Percentiles rank a stretch among this genome's conserved stretches.
phyloP scores from a whole-genome alignment of 2,329 filamentous ascomycete species.

The Achaetomium macrosporum region DNA sequence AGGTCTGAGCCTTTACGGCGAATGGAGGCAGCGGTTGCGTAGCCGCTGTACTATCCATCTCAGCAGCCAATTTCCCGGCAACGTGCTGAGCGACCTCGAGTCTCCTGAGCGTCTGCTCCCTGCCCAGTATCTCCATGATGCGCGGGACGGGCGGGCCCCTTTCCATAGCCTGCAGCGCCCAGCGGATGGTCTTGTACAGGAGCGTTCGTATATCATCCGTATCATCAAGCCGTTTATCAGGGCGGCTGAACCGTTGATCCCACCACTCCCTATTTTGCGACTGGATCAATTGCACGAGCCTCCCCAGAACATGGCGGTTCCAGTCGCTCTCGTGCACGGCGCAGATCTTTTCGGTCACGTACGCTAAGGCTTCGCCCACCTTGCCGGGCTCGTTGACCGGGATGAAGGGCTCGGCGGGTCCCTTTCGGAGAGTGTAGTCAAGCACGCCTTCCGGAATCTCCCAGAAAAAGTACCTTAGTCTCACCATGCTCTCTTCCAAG shows the following conservation, averaged over 20 bases:
- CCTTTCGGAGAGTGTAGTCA: neutral
- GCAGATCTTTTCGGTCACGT: slow-evolving; percentile 9
- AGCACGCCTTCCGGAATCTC: slow-evolving; percentile 8
- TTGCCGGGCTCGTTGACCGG: neutral
- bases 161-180: slow-evolving; percentile 27
- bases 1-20: too few relatives aligned
- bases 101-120: slow-evolving; percentile 26
- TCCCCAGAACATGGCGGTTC: neutral
- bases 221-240: neutral
- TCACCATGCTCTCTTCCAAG: slow-evolving; percentile 9
- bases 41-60: neutral
- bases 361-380: slow-evolving; percentile 1
- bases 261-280: too few relatives aligned
- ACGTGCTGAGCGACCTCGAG: slow-evolving; percentile 13
- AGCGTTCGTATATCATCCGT: neutral
- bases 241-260: too few relatives aligned
- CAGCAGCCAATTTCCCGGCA: neutral
- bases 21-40: too few relatives aligned
- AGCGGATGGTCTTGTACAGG: slow-evolving; percentile 28
- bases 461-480: slow-evolving; percentile 28
- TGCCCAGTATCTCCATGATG: slow-evolving; percentile 29
- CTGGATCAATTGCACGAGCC: neutral
- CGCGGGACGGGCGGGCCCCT: slow-evolving; percentile 24
- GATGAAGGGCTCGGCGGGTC: neutral
- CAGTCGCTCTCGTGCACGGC: neutral